Evolutionary conservation across 768 basidiomycete species (phyloP).

Genomic region (Leccinum disarticulatum): DNA sequence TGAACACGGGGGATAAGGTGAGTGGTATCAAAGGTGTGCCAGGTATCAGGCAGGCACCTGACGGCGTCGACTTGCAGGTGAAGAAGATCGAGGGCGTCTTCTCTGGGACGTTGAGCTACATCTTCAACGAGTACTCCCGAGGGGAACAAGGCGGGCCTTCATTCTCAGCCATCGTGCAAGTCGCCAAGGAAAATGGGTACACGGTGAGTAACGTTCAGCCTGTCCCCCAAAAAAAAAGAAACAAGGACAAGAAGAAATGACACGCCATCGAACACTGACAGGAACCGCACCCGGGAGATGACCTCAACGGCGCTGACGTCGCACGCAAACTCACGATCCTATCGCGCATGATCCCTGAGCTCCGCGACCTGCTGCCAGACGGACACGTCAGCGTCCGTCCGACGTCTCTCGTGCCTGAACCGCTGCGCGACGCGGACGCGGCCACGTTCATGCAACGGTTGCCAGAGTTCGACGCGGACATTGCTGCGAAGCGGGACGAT

Average conservation of each 20-base stretch:
- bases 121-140: constrained; percentile 94
- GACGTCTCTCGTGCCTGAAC: constrained; percentile 79
- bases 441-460: constrained; percentile 82
- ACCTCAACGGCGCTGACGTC: constrained; percentile 95
- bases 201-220: constrained; percentile 54
- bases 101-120: constrained; percentile 97
- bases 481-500: constrained; percentile 70
- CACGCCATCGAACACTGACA: constrained; percentile 39
- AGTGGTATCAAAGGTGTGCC: constrained; percentile 6
- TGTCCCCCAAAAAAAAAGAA: not conserved
- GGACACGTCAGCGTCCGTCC: constrained; percentile 84
- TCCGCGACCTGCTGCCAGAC: constrained; percentile 55
- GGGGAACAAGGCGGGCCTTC: constrained; percentile 63
- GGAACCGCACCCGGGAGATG: constrained; percentile 98
- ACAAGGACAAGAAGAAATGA: not conserved
- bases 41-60: not conserved
- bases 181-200: constrained; percentile 91
- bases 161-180: constrained; percentile 87
- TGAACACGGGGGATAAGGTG: constrained; percentile 91
- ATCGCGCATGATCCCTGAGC: constrained; percentile 66
- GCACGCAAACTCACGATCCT: constrained; percentile 97
- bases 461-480: constrained; percentile 79
- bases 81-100: constrained; percentile 96
- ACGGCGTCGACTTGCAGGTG: constrained; percentile 43
- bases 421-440: constrained; percentile 69